Percentiles rank a stretch among this genome's conserved stretches.
These are phyloP conservation scores for Yarrowia sp. DNA, from an alignment of 805 yeast genomes.

Conservation along the genomic window DNA sequence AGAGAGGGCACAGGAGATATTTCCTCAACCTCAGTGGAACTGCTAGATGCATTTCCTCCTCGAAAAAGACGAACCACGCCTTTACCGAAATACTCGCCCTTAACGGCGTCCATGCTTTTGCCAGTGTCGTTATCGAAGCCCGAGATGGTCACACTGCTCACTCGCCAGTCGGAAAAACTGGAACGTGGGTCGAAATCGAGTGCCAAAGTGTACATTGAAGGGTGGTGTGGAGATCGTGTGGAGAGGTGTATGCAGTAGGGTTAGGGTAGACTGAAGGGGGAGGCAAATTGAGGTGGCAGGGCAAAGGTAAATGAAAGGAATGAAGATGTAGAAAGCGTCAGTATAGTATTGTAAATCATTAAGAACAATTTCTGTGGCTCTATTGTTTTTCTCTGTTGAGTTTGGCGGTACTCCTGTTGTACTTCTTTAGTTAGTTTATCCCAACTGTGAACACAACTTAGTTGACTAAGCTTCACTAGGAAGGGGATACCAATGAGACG, in stretches of 20 bases:
- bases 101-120: slow-evolving; percentile 53
- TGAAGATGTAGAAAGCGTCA: no score
- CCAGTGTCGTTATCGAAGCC: slow-evolving; percentile 32
- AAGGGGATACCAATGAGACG: no score
- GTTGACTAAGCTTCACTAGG: no score
- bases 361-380: no score
- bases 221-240: neutral
- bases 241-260: neutral
- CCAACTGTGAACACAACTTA: no score
- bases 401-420: no score
- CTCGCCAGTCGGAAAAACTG: slow-evolving; percentile 36
- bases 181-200: slow-evolving; percentile 16
- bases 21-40: slow-evolving; percentile 40
- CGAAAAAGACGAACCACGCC: slow-evolving; percentile 72
- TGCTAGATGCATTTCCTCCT: slow-evolving; percentile 29
- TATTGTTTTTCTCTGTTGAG: no score
- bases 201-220: slow-evolving; percentile 21
- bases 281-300: no score
- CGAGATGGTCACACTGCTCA: neutral
- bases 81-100: slow-evolving; percentile 70
- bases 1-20: slow-evolving; percentile 53
- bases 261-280: neutral
- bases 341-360: no score
- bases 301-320: no score
- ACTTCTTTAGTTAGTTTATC: no score